These are phyloP conservation scores for Trichothecium sympodiale DNA, from an alignment of 2,329 filamentous ascomycete species.

Conservation along the genomic window DNA sequence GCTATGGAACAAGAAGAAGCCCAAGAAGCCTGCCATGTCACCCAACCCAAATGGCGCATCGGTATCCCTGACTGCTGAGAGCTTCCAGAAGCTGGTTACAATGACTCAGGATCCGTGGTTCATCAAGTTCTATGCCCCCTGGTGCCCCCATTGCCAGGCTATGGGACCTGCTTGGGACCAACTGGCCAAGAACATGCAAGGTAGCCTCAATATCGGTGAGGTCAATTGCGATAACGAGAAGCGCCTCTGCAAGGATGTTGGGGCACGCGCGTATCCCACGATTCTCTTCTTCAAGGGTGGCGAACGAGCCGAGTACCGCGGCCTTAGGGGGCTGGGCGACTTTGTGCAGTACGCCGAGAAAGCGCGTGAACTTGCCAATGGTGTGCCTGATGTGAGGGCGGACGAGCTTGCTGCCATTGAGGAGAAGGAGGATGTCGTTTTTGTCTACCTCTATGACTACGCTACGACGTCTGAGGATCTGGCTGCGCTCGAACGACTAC, in stretches of 20 bases:
- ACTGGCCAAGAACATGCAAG: conserved; percentile 84
- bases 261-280: conserved; percentile 71
- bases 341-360: conserved; percentile 79
- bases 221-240: conserved; percentile 87
- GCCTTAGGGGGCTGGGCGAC: conserved; percentile 84
- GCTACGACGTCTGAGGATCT: conserved; percentile 93
- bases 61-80: conserved; percentile 67
- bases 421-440: conserved; percentile 88
- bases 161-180: conserved; percentile 85
- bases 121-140: conserved; percentile 96
- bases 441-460: conserved; percentile 95
- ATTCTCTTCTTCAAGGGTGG: conserved; percentile 87
- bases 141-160: conserved; percentile 92
- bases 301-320: conserved; percentile 86
- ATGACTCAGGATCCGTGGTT: conserved; percentile 91
- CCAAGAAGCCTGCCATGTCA: conserved; percentile 16
- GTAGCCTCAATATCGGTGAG: conserved; percentile 81
- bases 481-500: conserved; percentile 72
- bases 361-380: conserved; percentile 64
- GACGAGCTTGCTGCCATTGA: conserved; percentile 71
- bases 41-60: conserved; percentile 71
- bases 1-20: conserved; percentile 7
- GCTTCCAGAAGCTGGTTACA: conserved; percentile 76
- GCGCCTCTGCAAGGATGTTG: conserved; percentile 84
- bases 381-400: conserved; percentile 72